These are phyloP conservation scores for Kwoniella sp. DNA, from an alignment of 768 basidiomycete genomes.

Conservation along the genomic window DNA sequence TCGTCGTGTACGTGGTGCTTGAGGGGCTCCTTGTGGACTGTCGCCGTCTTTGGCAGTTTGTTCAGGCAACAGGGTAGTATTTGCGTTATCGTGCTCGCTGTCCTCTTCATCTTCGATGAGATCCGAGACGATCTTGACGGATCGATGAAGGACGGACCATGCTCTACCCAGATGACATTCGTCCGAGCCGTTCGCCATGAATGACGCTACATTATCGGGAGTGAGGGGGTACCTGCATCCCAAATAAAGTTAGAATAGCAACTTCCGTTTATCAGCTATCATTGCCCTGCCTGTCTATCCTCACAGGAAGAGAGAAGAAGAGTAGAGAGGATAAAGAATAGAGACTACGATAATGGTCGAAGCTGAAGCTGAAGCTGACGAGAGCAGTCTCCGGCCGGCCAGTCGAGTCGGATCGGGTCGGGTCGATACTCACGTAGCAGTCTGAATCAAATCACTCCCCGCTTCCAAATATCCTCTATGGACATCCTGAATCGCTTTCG, in stretches of 20 bases:
- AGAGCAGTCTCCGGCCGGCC: too few relatives aligned
- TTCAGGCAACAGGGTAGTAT: too few relatives aligned
- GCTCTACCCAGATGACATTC: background rate
- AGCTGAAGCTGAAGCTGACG: background rate
- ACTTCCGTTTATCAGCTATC: constrained; percentile 1
- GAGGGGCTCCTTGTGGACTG: background rate
- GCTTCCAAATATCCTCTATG: constrained; percentile 69
- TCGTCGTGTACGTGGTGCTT: background rate
- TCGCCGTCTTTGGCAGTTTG: background rate
- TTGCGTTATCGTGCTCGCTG: too few relatives aligned
- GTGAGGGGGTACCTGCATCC: constrained; percentile 38
- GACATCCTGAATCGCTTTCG: constrained; percentile 63
- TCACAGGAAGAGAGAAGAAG: too few relatives aligned
- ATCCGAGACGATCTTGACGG: constrained; percentile 6
- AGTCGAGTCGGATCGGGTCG: too few relatives aligned
- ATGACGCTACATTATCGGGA: constrained; percentile 12
- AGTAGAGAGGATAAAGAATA: too few relatives aligned
- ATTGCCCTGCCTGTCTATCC: too few relatives aligned
- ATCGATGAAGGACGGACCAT: background rate
- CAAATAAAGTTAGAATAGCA: background rate
- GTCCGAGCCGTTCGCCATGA: constrained; percentile 24
- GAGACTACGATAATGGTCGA: too few relatives aligned
- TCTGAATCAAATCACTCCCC: constrained; percentile 69
- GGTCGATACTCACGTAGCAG: constrained; percentile 72
- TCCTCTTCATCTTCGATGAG: background rate